phyloP scores from a whole-genome alignment of 2,329 filamentous ascomycete genomes.

The Colletotrichum lupini region DNA sequence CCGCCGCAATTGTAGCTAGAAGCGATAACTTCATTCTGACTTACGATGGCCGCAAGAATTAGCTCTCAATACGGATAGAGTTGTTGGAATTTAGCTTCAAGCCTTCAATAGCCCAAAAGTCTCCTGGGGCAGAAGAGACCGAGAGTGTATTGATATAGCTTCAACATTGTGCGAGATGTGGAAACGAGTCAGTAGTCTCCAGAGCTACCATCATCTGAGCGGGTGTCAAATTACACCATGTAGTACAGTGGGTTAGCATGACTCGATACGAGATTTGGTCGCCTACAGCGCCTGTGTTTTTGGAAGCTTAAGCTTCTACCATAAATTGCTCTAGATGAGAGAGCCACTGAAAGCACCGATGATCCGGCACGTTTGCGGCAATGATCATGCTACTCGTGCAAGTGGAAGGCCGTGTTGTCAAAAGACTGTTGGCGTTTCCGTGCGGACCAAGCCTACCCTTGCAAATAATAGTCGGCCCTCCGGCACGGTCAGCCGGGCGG shows the following conservation, averaged over 20 bases:
- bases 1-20: not conserved
- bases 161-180: not conserved
- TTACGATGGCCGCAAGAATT: not conserved
- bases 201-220: too few relatives aligned
- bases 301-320: not conserved
- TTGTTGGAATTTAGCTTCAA: not conserved
- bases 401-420: too few relatives aligned
- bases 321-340: not conserved
- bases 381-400: not conserved
- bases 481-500: too few relatives aligned
- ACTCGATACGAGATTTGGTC: not conserved
- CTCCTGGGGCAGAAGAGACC: not conserved
- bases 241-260: not conserved
- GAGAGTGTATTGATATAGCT: not conserved
- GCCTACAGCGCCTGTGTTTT: not conserved
- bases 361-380: not conserved
- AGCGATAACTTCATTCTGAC: constrained; percentile 12
- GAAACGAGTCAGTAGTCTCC: not conserved
- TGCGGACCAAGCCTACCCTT: too few relatives aligned
- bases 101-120: not conserved
- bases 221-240: not conserved
- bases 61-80: not conserved
- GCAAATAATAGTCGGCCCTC: too few relatives aligned
- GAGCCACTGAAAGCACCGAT: not conserved
- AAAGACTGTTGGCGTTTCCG: too few relatives aligned